These are phyloP conservation scores for Calonectria montana DNA, from an alignment of 2,329 filamentous ascomycete species.

Conservation along the genomic window DNA sequence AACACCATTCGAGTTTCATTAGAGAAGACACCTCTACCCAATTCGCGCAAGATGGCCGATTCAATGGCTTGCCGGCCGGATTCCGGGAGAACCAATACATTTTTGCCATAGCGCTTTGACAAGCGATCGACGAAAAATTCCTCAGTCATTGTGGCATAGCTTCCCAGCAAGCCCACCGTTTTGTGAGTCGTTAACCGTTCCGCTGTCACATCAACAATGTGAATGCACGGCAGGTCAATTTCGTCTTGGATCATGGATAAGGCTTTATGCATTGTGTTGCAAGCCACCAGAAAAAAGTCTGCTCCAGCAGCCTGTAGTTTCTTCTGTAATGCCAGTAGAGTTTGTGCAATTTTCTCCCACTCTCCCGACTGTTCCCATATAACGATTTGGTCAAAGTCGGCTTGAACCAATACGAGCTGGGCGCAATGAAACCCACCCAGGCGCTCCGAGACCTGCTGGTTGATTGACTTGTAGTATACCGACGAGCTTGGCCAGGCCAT, in stretches of 20 bases:
- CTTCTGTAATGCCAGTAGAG: neutral
- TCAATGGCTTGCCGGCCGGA: neutral
- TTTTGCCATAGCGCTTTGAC: neutral
- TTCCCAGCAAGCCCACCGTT: neutral
- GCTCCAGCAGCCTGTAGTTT: neutral
- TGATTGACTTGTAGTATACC: neutral
- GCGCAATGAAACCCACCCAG: neutral
- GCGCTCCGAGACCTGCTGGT: neutral
- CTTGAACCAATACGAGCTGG: neutral
- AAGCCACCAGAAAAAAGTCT: neutral
- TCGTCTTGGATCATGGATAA: neutral
- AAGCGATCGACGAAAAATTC: neutral
- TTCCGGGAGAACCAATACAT: neutral
- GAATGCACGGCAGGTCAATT: neutral
- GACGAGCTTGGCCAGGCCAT: constrained; percentile 1
- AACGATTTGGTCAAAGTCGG: neutral
- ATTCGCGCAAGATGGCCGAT: neutral
- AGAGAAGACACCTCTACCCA: neutral
- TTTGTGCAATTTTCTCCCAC: neutral
- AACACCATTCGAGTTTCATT: neutral
- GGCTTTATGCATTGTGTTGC: neutral
- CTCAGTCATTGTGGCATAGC: neutral
- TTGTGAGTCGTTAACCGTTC: neutral
- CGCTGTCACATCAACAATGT: neutral
- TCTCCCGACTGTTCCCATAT: neutral